phyloP scores from a whole-genome alignment of 139 green algal species.

The Chlorella vulgaris region DNA sequence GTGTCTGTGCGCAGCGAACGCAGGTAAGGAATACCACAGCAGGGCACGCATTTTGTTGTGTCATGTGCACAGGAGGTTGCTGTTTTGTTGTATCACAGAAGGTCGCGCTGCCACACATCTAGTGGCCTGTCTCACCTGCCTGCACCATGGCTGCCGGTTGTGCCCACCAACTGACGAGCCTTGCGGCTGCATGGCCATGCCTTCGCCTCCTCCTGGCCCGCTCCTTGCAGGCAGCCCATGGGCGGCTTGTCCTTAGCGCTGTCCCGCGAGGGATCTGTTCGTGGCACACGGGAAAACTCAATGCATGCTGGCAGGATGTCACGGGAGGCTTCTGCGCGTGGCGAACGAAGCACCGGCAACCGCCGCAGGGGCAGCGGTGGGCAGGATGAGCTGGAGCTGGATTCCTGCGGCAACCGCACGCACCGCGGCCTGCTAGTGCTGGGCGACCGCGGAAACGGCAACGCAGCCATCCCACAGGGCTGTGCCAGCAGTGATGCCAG shows the following conservation, averaged over 20 bases:
- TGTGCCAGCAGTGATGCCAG: neutral
- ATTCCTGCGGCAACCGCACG: neutral
- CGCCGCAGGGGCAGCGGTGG: slow-evolving; percentile 7
- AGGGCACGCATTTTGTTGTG: no score
- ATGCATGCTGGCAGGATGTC: no score
- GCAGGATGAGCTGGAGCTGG: neutral
- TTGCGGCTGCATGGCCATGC: no score
- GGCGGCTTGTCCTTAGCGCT: slow-evolving; percentile 29
- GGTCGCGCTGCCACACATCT: no score
- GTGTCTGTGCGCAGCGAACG: no score
- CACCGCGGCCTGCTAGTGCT: neutral
- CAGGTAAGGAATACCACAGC: no score
- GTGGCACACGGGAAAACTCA: neutral
- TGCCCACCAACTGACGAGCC: neutral
- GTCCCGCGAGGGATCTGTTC: slow-evolving; percentile 20
- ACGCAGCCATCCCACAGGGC: neutral
- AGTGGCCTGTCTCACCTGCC: neutral
- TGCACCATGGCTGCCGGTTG: neutral
- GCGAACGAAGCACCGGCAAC: no score
- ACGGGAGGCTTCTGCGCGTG: no score
- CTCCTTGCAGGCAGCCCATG: slow-evolving; percentile 7
- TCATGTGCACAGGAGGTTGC: no score
- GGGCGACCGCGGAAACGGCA: neutral
- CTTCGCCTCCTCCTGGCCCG: neutral
- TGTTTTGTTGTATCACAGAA: no score